phyloP scores from a whole-genome alignment of 139 green algal genomes.

The Micractinium conductrix region DNA sequence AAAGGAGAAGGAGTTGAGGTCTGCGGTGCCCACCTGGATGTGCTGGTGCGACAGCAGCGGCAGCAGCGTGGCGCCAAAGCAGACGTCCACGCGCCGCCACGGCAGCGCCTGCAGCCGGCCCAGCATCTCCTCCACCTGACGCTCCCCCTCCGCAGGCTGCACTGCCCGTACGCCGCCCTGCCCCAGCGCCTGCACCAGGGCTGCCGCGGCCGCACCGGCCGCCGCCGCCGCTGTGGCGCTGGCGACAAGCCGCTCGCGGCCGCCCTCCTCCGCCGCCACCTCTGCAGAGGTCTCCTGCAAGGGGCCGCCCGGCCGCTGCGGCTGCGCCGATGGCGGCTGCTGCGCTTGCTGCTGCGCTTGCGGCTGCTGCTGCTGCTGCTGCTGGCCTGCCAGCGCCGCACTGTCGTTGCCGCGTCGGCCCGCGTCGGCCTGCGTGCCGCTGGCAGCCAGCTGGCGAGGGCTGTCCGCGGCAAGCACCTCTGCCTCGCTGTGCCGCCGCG shows the following conservation, averaged over 20 bases:
- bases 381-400: background rate
- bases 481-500: background rate
- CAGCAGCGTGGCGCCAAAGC: conserved; percentile 56
- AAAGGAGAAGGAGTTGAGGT: too few relatives aligned
- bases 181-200: too few relatives aligned
- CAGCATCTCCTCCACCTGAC: conserved; percentile 55
- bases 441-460: background rate
- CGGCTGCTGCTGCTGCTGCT: background rate
- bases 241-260: background rate
- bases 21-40: conserved; percentile 13
- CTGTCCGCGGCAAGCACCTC: conserved; percentile 10
- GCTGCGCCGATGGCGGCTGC: background rate
- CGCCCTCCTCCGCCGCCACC: conserved; percentile 10
- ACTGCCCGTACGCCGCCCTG: too few relatives aligned
- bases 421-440: background rate
- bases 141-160: too few relatives aligned
- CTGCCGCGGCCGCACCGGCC: background rate
- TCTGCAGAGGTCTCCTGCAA: background rate
- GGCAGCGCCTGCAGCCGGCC: conserved; percentile 63
- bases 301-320: background rate
- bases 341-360: too few relatives aligned
- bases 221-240: background rate
- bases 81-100: conserved; percentile 84
- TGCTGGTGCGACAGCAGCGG: conserved; percentile 53
- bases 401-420: background rate